Percentiles rank a stretch among this genome's conserved stretches.
Evolutionary conservation across 805 yeast genomes (phyloP).

Genomic region (Candida maris): DNA sequence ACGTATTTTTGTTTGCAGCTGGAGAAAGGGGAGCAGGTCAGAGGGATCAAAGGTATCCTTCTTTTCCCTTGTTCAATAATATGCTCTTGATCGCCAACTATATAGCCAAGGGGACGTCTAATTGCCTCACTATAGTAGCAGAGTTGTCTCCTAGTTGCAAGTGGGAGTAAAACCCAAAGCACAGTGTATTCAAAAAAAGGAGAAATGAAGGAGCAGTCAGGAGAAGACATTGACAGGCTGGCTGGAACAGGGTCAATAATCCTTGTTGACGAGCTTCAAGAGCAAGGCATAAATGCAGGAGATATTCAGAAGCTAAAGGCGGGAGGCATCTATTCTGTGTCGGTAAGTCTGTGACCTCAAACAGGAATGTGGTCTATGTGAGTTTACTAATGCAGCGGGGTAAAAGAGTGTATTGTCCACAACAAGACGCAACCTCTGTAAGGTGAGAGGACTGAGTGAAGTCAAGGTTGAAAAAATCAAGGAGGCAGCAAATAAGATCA

Average conservation of each 20-base stretch:
- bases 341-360: constrained; percentile 51
- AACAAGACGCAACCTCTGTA: constrained; percentile 59
- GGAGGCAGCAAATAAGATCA: constrained; percentile 64
- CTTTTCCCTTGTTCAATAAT: too few species aligned
- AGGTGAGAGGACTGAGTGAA: constrained; percentile 70
- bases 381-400: too few species aligned
- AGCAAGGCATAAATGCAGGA: constrained; percentile 66
- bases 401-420: constrained; percentile 54
- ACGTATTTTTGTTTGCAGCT: too few species aligned
- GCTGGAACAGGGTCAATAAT: constrained; percentile 29
- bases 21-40: too few species aligned
- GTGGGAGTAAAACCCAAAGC: too few species aligned
- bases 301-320: constrained; percentile 66
- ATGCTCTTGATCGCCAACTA: too few species aligned
- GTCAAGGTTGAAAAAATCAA: constrained; percentile 75
- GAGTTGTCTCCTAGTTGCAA: too few species aligned
- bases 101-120: too few species aligned
- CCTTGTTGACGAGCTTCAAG: constrained; percentile 50
- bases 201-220: background rate
- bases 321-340: constrained; percentile 65
- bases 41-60: too few species aligned
- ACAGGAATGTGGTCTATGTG: too few species aligned
- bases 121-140: too few species aligned
- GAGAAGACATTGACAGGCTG: constrained; percentile 18
- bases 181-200: too few species aligned